Evolutionary conservation across 768 basidiomycete species (phyloP).

Genomic region (Ramaria sp.): DNA sequence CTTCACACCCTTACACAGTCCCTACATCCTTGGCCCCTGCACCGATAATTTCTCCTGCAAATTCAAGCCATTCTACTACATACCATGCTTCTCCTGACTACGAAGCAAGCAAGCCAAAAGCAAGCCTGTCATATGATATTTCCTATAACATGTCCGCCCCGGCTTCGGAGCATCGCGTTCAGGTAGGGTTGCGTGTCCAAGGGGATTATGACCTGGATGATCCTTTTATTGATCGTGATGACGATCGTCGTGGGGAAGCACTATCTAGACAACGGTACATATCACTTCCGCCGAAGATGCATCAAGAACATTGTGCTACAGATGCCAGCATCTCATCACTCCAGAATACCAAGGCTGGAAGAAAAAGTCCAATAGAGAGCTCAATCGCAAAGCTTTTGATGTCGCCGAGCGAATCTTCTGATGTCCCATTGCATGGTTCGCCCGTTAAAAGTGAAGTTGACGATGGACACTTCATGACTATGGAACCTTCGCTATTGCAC

Average conservation of each 20-base stretch:
- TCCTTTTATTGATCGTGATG: conserved; percentile 6
- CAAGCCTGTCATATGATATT: not conserved
- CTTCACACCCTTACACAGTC: not conserved
- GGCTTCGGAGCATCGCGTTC: not conserved
- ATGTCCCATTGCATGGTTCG: not conserved
- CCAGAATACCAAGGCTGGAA: not conserved
- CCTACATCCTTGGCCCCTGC: not conserved
- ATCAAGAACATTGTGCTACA: not conserved
- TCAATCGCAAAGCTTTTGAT: not conserved
- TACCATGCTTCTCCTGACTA: conserved; percentile 5
- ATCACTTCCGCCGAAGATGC: not conserved
- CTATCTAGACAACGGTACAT: not conserved
- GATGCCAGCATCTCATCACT: not conserved
- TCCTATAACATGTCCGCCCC: not conserved
- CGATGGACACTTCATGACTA: not conserved
- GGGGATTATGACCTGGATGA: not conserved
- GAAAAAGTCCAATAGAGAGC: not conserved
- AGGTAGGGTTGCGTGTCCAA: not conserved
- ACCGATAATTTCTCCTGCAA: not conserved
- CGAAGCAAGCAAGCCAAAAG: not conserved
- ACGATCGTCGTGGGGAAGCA: not conserved
- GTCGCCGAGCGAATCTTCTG: not conserved
- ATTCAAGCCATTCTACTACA: conserved; percentile 3
- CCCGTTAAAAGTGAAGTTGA: not conserved
- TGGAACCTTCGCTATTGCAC: not conserved